Evolutionary conservation across 1,139 yeast genomes (phyloP), one percentile per base, ranked within the genome.

Genomic region (Debaryomycetaceae sp.): DNA sequence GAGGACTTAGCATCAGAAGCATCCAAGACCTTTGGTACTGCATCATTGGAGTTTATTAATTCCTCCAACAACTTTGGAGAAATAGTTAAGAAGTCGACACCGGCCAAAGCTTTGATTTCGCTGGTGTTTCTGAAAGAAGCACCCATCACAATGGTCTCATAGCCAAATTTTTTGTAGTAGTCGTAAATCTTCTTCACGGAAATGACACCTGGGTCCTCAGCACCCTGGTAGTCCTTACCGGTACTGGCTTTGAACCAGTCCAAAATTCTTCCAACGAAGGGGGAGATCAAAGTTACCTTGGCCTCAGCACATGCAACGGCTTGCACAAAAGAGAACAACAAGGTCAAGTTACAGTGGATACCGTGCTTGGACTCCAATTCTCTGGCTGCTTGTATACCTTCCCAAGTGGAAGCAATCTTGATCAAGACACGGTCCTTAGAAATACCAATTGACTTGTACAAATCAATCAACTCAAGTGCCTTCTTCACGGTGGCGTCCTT

Each of bases 241-340:
- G 97, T 89, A 59, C 80, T 67, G 55, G 94, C 92, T 81, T 91
- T 92, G 87, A 80, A 89, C 97, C 97, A 92, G 72, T 92, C 99
- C 72, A 92, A 79, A 69, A 92, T 94, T 80, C 98, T 88, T 61
- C 99, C 99, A 49, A 92, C 99, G 65, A 92, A 92, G 55, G 99
- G 99, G 38, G 98, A 94, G 62, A 92, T 91, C 67, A 92, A 80
- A 48, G 98, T 92, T 58, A 89, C 91, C 49, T 83, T 71, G 60
- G 98, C 98, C 75, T 92, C 99, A 54, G 98, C 98, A 74, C 95
- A 87, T 47, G 99, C 97, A 63, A 92, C 97, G 50, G 98, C 99
- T 76, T 92, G 98, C 45, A 81, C 87, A 61, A 88, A 87, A 36
- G 97, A 87, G 83, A 92, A 92, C 63, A 94, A 79, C 57, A 92